Conservation (phyloP, 1,284 basidiomycete genomes). For the Cystobasidium slooffiae region DNA sequence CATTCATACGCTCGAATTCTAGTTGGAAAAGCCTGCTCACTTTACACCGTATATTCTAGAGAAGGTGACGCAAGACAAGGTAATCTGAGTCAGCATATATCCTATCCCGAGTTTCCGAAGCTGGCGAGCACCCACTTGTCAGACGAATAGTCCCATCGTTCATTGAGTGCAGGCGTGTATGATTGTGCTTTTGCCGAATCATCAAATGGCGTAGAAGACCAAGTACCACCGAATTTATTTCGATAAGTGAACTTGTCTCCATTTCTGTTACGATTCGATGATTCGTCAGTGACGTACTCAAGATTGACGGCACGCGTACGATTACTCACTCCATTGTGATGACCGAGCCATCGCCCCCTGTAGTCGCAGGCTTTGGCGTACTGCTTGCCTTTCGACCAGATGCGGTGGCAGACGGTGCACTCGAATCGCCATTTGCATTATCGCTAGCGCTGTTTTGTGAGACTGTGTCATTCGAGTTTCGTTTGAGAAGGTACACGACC, state of each 20-base stretch:
- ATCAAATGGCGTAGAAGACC: conserved; percentile 69
- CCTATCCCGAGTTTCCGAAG: not conserved
- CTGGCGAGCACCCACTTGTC: conserved; percentile 62
- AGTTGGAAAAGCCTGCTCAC: not conserved
- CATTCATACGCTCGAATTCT: not conserved
- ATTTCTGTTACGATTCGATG: conserved; percentile 32
- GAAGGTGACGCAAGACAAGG: not conserved
- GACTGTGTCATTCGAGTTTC: conserved; percentile 2
- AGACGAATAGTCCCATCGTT: conserved; percentile 51
- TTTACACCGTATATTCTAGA: conserved; percentile 51
- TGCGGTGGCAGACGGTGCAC: not conserved
- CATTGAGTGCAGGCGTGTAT: conserved; percentile 55
- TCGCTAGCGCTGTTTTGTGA: conserved; percentile 14
- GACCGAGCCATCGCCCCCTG: conserved; percentile 13
- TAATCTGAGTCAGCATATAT: not conserved
- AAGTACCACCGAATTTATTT: conserved; percentile 55
- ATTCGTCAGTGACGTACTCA: not conserved
- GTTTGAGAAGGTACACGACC: conserved; percentile 12
- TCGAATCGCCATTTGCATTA: not conserved
- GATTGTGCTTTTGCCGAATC: conserved; percentile 67
- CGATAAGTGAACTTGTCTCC: conserved; percentile 53
- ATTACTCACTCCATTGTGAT: conserved; percentile 20
- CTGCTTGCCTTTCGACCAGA: not conserved
- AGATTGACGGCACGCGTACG: not conserved
- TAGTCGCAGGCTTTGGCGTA: not conserved